phyloP scores from a whole-genome alignment of 495 filamentous ascomycete genomes.

The Thozetella sp. region DNA sequence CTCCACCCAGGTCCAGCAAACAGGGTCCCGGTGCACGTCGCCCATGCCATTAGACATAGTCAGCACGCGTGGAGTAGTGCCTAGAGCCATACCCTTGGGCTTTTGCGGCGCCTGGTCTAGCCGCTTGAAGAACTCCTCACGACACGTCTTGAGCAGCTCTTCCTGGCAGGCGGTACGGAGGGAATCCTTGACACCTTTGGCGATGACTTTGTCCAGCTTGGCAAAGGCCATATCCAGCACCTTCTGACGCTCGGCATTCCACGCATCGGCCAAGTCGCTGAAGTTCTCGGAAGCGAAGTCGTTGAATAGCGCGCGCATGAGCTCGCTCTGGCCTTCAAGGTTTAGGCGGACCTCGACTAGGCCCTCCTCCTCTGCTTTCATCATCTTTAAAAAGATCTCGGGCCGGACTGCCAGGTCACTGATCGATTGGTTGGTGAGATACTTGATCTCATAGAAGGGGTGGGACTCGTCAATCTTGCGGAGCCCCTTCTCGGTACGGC shows the following conservation, averaged over 20 bases:
- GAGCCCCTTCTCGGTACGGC: slow-evolving; percentile 91
- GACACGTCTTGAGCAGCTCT: slow-evolving; percentile 76
- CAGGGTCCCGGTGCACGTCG: slow-evolving; percentile 70
- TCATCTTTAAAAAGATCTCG: slow-evolving; percentile 91
- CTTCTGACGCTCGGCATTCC: slow-evolving; percentile 85
- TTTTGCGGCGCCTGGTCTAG: slow-evolving; percentile 96
- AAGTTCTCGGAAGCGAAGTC: slow-evolving; percentile 91
- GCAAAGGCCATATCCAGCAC: slow-evolving; percentile 77
- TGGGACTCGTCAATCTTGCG: slow-evolving; percentile 93
- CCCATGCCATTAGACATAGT: slow-evolving; percentile 83
- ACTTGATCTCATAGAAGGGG: slow-evolving; percentile 97
- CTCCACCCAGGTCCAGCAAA: slow-evolving; percentile 90
- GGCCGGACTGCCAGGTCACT: slow-evolving; percentile 78
- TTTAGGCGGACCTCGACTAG: slow-evolving; percentile 80
- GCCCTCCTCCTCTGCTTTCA: slow-evolving; percentile 93
- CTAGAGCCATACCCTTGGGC: slow-evolving; percentile 88
- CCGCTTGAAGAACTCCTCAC: slow-evolving; percentile 80
- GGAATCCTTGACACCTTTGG: slow-evolving; percentile 90
- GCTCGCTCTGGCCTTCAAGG: slow-evolving; percentile 72
- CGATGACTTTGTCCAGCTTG: slow-evolving; percentile 82
- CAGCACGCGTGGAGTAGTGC: slow-evolving; percentile 85
- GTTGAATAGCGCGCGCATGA: slow-evolving; percentile 72
- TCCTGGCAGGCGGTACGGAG: slow-evolving; percentile 91
- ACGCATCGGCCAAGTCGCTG: slow-evolving; percentile 92
- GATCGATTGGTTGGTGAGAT: slow-evolving; percentile 85